Evolutionary conservation across 495 filamentous ascomycete species (phyloP), one percentile per base, ranked within the genome.

Genomic region (Trypethelium eluteriae): DNA sequence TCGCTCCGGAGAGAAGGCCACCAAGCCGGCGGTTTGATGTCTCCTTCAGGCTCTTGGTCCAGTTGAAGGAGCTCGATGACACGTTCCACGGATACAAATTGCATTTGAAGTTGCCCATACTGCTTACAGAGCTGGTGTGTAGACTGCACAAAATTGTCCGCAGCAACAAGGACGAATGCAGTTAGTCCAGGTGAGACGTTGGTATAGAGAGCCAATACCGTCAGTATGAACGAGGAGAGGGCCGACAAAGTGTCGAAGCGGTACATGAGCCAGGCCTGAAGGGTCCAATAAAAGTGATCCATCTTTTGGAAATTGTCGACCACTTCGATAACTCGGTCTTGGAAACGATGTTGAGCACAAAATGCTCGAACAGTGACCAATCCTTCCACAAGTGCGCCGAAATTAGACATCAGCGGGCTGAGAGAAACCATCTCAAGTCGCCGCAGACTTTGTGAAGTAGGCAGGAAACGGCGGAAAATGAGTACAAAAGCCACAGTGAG

Each of bases 211-310:
- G 90, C 90, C 12, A 92, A 76, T 35, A 85, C 76, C 1, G 89
- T 90, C 36, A 95, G 75, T 2, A 83, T 72, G 66, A 93, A 90
- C 0, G 88, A 90, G 11, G 89, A 89, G 25, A 81, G 68, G 0
- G 86, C 88, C 1, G 89, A 90, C 12, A 93, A 75, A 49, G 79
- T 72, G 72, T 91, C 88, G 69, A 91, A 93, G 39, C 91, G 88
- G 70, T 86, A 91, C 72, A 84, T 85, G 7, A 95, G 80, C 91
- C 91, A 95, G 36, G 84, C 82, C 70, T 93, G 90, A 6, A 93
- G 79, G 61, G 84, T 88, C 90, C 91, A 95, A 77, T 92, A 95
- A 77, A 95, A 92, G 75, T 95, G 91, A 72, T 95, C 91, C 88
- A 93, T 92, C 69, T 90, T 91, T 74, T 93, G 90, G 75, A 95